Evolutionary conservation across 352 stramenopile genomes (phyloP).

Genomic region (Globisporangium cystogenes): DNA sequence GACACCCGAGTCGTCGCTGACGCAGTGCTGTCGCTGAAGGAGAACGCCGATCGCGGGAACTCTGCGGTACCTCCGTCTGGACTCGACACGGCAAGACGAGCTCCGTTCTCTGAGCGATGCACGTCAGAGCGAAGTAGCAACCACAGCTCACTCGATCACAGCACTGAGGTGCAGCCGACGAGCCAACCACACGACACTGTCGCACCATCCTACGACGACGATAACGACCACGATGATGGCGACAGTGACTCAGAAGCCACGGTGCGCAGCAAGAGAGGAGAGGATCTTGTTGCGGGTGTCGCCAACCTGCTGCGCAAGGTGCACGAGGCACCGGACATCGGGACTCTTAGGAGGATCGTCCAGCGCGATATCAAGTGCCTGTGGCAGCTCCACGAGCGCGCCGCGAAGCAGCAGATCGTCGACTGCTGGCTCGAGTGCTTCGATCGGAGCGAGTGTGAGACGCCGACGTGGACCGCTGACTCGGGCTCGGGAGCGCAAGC

Average conservation of each 20-base stretch:
- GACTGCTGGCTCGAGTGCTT: conserved; percentile 3
- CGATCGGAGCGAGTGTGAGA: background rate
- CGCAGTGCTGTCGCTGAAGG: background rate
- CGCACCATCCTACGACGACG: background rate
- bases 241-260: background rate
- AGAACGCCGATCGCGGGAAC: background rate
- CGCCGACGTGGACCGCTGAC: background rate
- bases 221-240: background rate
- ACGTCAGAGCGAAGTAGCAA: background rate
- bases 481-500: background rate
- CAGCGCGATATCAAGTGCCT: conserved; percentile 5
- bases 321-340: conserved; percentile 1
- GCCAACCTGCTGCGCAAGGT: conserved; percentile 5
- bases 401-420: background rate
- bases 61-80: background rate
- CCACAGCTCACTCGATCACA: background rate
- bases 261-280: background rate
- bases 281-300: background rate
- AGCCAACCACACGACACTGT: background rate
- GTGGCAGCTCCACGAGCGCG: conserved; percentile 1
- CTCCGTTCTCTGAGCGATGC: no score
- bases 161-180: background rate
- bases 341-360: conserved; percentile 1
- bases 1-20: background rate
- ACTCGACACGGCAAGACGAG: background rate